Base-by-base conservation (phyloP, 2,329 filamentous ascomycete genomes). In the Talaromyces sp. region DNA sequence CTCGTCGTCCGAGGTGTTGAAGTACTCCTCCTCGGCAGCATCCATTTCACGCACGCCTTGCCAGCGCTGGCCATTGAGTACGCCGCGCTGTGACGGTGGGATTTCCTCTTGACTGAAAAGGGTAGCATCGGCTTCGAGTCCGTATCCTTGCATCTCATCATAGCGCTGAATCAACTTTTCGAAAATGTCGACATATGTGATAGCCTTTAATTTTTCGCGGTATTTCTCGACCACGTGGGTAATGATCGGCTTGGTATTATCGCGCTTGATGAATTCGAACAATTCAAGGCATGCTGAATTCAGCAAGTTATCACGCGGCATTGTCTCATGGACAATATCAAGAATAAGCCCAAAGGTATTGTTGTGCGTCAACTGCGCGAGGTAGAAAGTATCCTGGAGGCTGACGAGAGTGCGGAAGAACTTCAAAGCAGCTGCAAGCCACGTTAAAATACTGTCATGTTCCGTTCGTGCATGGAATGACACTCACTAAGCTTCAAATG, bases 271-370 rank as follows among this genome's bases (percentile, higher is more conserved):
- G 67, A 88, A 91, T 67, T 96, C 91, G 63, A 99, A 97, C 43
- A 99, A 83, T 68, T 99, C 94, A 9, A 97, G 80, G 66, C 91
- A 96, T 8, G 92, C 93, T 0, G 93, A 97, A 72, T 94, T 95
- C 33, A 97, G 81, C 2, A 99, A 80, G 65, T 97, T 97, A 72
- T 99, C 93, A 41, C 91, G 85, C 1, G 92, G 90, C 83, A 97
- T 88, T 0, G 91, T 94, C 63, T 89, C 84, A 57, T 88, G 83
- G 35, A 97, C 82, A 37, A 97, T 87, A 64, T 94, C 85, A 13
- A 99, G 79, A 35, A 97, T 89, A 0, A 91, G 89, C 40, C 88
- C 89, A 60, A 97, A 86, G 0, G 94, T 84, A 60, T 87, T 84
- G 69, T 92, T 88, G 64, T 91, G 85, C 25, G 87, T 88, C 65